Percentiles rank a stretch among this genome's conserved stretches.
phyloP scores from a whole-genome alignment of 2,329 filamentous ascomycete genomes.

The Fusarium veterinarium region DNA sequence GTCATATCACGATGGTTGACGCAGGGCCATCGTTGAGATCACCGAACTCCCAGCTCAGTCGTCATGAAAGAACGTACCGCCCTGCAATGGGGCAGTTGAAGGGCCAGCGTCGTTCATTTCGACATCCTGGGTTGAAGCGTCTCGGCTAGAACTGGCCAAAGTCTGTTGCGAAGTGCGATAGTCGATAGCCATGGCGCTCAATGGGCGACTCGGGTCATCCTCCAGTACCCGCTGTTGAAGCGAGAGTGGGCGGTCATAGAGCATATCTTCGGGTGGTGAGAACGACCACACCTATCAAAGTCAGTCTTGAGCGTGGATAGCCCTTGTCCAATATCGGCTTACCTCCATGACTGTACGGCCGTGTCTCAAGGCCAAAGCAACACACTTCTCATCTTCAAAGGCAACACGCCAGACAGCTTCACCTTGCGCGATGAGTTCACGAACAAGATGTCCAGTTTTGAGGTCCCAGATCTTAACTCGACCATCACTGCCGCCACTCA shows the following conservation, averaged over 20 bases:
- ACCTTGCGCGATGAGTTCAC: conserved; percentile 89
- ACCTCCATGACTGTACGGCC: conserved; percentile 98
- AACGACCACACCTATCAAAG: conserved; percentile 87
- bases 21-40: conserved; percentile 12
- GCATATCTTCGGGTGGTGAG: conserved; percentile 81
- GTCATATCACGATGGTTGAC: conserved; percentile 27
- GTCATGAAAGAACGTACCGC: conserved; percentile 64
- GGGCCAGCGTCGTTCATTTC: conserved; percentile 68
- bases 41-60: conserved; percentile 46
- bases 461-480: conserved; percentile 98
- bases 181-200: conserved; percentile 63
- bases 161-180: conserved; percentile 51
- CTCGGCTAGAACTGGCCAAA: conserved; percentile 48
- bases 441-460: conserved; percentile 88
- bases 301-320: conserved; percentile 43
- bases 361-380: conserved; percentile 89
- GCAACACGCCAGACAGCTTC: conserved; percentile 98
- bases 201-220: conserved; percentile 59
- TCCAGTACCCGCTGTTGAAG: conserved; percentile 61
- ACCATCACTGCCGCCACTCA: conserved; percentile 96
- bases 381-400: conserved; percentile 98
- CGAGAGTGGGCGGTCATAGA: conserved; percentile 64
- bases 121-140: conserved; percentile 59
- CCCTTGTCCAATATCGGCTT: conserved; percentile 49
- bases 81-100: conserved; percentile 64